Conservation (phyloP, 2,329 filamentous ascomycete genomes). For the Fusarium cyanostomum region DNA sequence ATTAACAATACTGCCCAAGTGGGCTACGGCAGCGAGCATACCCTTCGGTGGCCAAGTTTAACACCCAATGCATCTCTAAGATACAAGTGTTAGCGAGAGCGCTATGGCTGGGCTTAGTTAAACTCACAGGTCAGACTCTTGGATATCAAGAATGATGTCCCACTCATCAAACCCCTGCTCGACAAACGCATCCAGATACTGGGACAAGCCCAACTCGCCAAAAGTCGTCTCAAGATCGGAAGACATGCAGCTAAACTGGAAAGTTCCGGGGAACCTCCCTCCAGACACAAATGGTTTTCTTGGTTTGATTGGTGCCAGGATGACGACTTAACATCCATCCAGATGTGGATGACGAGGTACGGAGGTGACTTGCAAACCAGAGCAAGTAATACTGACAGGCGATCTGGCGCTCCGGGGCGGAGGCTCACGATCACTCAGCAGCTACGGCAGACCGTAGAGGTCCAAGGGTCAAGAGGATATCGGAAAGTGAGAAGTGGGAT, state of each 20-base stretch:
- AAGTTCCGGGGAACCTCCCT: conserved; percentile 22
- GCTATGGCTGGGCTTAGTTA: neutral
- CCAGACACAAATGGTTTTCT: conserved; percentile 6
- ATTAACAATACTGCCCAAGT: conserved; percentile 8
- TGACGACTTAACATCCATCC: conserved; percentile 16
- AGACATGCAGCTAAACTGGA: conserved; percentile 54
- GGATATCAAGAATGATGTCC: conserved; percentile 85
- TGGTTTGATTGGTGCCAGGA: conserved; percentile 31
- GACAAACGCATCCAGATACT: conserved; percentile 77
- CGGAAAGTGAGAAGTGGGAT: neutral
- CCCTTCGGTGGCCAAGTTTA: conserved; percentile 82
- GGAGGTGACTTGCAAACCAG: neutral
- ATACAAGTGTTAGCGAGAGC: conserved; percentile 30
- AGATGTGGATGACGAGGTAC: conserved; percentile 2
- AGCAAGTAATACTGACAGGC: neutral
- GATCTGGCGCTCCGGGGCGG: neutral
- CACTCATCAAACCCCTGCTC: conserved; percentile 87
- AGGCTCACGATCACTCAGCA: neutral
- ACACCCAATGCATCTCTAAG: conserved; percentile 75
- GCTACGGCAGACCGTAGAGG: neutral
- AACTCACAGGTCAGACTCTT: conserved; percentile 81
- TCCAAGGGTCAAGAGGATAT: neutral
- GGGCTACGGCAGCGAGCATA: conserved; percentile 54
- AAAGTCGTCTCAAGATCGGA: conserved; percentile 71
- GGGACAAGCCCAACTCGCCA: conserved; percentile 78